Evolutionary conservation across 129 eudicot species (phyloP), one percentile per base, ranked within the genome.

Genomic region (Kitagawia praeruptora): DNA sequence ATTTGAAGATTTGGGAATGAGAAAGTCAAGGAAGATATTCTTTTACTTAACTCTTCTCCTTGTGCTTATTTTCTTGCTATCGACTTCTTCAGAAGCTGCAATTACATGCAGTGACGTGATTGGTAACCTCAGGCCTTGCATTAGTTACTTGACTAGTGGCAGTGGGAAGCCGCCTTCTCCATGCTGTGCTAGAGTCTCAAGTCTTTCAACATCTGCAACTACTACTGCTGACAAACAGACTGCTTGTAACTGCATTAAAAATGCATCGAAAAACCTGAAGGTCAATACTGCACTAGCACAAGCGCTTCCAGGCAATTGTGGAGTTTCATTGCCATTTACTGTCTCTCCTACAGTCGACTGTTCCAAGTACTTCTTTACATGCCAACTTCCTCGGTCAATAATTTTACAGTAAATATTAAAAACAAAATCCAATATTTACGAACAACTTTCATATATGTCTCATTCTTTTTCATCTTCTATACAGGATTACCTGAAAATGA

Each of bases 241-340:
- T 25, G 93, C 89, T 4, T 92, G 97, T 70, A 45, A 46, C 31
- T 92, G 97, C 84, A 85, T 92, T 47, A 83, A 93, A 74, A 66
- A 83, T 39, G 92, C 89, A 21, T 78, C 93, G 0, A 77, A 75
- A 51, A 81, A 81, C 75, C 40, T 84, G 9, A 93, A 84, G 41
- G 46, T 85, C 0, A 87, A 93, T 42, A 79, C 80, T 0, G 64
- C 5, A 16, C 67, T 86, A 13, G 98, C 92, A 10, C 75, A 86
- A 80, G 78, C 90, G 51, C 97, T 93, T 74, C 98, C 98, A 0
- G 83, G 86, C 56, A 88, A 85, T 2, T 93, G 98, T 80, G 89
- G 91, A 39, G 87, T 91, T 83, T 81, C 41, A 42, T 75, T 93
- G 87, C 87, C 93, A 1, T 89, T 70, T 80, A 70, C 86, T 48